Percentiles rank a stretch among this genome's conserved stretches.
Evolutionary conservation across 2,329 filamentous ascomycete species (phyloP).

Genomic region (Aureobasidium lini): DNA sequence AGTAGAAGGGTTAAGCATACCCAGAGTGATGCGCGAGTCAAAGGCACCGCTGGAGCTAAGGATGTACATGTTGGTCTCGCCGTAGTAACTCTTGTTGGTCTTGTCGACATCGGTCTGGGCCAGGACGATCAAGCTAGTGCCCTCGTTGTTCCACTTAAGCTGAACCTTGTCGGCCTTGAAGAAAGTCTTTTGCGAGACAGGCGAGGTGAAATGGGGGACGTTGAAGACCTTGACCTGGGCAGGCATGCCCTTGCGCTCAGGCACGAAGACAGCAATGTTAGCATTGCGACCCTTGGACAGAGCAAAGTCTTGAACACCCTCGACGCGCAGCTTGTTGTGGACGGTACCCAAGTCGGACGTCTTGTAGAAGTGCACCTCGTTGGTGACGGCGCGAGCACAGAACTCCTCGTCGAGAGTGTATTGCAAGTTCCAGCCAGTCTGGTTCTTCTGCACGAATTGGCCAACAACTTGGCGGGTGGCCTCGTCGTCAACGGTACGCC

Average conservation of each 20-base stretch:
- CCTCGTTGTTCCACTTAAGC: constrained; percentile 92
- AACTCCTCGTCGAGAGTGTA: constrained; percentile 91
- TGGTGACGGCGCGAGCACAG: constrained; percentile 88
- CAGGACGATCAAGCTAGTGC: constrained; percentile 85
- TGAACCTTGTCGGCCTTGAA: constrained; percentile 99
- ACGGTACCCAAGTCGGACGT: constrained; percentile 76
- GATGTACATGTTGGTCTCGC: constrained; percentile 94
- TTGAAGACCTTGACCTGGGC: constrained; percentile 91
- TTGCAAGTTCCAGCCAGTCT: constrained; percentile 94
- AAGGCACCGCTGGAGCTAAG: constrained; percentile 86
- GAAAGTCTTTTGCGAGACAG: constrained; percentile 95
- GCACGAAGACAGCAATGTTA: constrained; percentile 89
- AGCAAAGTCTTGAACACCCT: constrained; percentile 84
- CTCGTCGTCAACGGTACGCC: constrained; percentile 69
- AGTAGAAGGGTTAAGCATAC: constrained; percentile 30
- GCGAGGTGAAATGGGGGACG: constrained; percentile 73
- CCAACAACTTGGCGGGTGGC: constrained; percentile 67
- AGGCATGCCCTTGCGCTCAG: constrained; percentile 93
- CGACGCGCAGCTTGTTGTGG: constrained; percentile 91
- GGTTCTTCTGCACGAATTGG: constrained; percentile 89
- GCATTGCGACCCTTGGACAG: constrained; percentile 84
- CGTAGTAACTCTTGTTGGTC: constrained; percentile 98
- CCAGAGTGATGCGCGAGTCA: constrained; percentile 79
- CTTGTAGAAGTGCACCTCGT: constrained; percentile 96
- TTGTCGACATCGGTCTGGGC: constrained; percentile 98